These are phyloP conservation scores for Globisporangium parvum DNA, from an alignment of 352 stramenopile species.

Conservation along the genomic window DNA sequence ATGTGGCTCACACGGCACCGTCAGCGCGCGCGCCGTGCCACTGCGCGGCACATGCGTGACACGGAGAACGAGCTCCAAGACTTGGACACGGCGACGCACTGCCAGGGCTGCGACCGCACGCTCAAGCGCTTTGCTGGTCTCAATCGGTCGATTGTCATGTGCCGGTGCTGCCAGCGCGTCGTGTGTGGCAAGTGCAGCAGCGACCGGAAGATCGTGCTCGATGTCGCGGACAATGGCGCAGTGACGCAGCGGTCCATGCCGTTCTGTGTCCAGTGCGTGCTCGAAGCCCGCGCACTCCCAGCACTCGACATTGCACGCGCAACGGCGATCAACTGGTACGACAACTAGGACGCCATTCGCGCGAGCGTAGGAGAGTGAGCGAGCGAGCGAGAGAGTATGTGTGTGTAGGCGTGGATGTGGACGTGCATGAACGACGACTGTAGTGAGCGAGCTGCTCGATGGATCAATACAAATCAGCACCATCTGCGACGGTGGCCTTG, in stretches of 20 bases:
- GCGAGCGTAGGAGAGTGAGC: not conserved
- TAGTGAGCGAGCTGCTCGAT: too few relatives aligned
- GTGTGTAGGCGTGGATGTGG: too few relatives aligned
- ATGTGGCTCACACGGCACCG: conserved; percentile 26
- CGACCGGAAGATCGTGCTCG: conserved; percentile 17
- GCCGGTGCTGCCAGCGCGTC: conserved; percentile 1
- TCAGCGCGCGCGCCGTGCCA: not conserved
- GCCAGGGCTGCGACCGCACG: conserved; percentile 3
- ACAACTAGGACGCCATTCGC: not conserved
- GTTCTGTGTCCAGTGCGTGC: conserved; percentile 54
- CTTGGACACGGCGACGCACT: conserved; percentile 12
- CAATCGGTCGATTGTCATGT: not conserved
- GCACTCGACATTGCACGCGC: conserved; percentile 38
- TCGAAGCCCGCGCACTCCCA: conserved; percentile 43
- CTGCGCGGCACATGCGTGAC: not conserved
- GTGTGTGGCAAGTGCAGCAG: conserved; percentile 2
- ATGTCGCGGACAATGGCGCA: conserved; percentile 20
- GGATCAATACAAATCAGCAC: too few relatives aligned
- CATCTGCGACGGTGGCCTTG: too few relatives aligned
- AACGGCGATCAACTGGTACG: conserved; percentile 7
- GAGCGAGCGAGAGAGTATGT: not conserved
- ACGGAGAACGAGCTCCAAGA: conserved; percentile 11
- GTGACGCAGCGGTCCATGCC: conserved; percentile 38
- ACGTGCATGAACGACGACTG: too few relatives aligned
- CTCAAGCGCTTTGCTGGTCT: conserved; percentile 6